Evolutionary conservation across 257 asterid species (phyloP), one percentile per base, ranked within the genome.

Genomic region (Vinca minor): DNA sequence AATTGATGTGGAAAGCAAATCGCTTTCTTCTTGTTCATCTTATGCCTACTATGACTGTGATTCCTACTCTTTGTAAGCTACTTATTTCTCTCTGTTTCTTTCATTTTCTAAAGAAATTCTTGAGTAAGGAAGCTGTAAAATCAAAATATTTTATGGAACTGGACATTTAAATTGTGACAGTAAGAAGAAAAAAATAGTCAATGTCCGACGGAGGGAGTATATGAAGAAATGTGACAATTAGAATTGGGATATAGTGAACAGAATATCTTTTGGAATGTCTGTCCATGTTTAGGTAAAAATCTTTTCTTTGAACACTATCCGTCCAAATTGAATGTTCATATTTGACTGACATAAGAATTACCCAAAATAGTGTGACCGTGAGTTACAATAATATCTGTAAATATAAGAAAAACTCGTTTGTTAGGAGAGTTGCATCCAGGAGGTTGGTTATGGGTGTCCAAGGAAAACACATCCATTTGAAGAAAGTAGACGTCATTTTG

Each of bases 1-100:
- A 91, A 50, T 66, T 82, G 76, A 70, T 74, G 75, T 46, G 63
- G 59, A 59, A 70, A 63, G 78, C 78, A 36, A 81, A 83, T 72
- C 78, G 77, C 7, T 62, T 86, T 72, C 67, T 84, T 62, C 76
- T 91, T 49, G 76, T 88, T 77, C 94, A 84, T 73, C 89, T 91
- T 60, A 83, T 86, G 81, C n/a, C n/a, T n/a, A n/a, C n/a, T n/a
- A n/a, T n/a, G n/a, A n/a, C n/a, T n/a, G n/a, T n/a, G n/a, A n/a
- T n/a, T n/a, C n/a, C n/a, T n/a, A n/a, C n/a, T n/a, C 0, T 25
- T 17, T 23, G 26, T 91, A 84, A 31, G 73, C 25, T 5, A 12
- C 35, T 41, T 34, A 25, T 20, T 0, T 21, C 18, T 59, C 48
- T 2, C 31, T 25, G n/a, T 8, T 6, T 14, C 15, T 20, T 31